Base-by-base conservation (phyloP, 2,329 filamentous ascomycete genomes). In the Talaromyces sp. region DNA sequence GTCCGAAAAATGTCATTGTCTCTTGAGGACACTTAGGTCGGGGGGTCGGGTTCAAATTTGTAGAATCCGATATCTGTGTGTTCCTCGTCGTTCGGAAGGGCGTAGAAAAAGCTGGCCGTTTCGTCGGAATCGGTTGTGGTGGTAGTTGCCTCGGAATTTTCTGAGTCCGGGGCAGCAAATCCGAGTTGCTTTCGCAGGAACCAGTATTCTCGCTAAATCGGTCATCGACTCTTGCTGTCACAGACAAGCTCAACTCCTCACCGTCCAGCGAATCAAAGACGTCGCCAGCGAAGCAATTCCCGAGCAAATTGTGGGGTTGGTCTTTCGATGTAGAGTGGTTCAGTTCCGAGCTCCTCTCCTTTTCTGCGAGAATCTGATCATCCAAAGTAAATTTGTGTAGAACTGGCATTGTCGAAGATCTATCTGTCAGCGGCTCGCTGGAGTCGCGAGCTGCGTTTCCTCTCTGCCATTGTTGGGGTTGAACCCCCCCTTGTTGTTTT, bases 341-440 rank as follows among this genome's bases (percentile, higher is more conserved):
- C 24, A 51, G 14, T 7, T 51, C 48, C 24, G 26, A 52, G 19
- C 17, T 29, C 24, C 27, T 29, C 26, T 52, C 26, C 57, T 31
- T 53, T 46, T 72, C 67, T 35, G 64, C 67, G 57, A 67, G 60
- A 11, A 65, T 52, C 57, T 72, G 68, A 14, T 71, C 67, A 32
- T 72, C 69, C 32, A 71, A 64, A 3, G 66, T 70, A 51, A 69
- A 71, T 8, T 62, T 61, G 63, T 58, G 35, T 24, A 57, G 43
- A 56, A 61, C 38, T 53, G 55, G 7, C 55, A 53, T 5, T 24
- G 21, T 35, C 11, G 29, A 19, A 26, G 53, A 55, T 9, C 14
- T 24, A 21, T 38, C 53, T 3, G n/a, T 38, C 53, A 55, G 8
- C 9, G n/a, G 53, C 17, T 55, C 53, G 5, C n/a, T 46, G 3